These are phyloP conservation scores for Malania oleifera DNA, from an alignment of 164 flowering plant genomes.

Conservation along the genomic window DNA sequence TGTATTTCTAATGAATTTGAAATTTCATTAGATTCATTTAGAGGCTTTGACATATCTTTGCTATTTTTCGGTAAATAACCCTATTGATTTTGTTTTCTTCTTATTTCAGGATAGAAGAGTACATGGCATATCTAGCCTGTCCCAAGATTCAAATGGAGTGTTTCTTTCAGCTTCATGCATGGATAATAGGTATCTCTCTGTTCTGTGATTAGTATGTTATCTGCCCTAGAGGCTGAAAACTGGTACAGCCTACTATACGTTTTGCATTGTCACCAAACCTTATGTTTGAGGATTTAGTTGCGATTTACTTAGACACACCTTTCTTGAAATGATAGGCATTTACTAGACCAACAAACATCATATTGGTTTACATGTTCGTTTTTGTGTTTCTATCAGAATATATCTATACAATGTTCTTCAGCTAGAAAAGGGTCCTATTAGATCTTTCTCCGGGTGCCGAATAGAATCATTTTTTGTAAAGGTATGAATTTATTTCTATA, in stretches of 20 bases:
- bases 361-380: constrained; percentile 5
- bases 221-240: background rate
- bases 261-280: background rate
- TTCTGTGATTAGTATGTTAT: constrained; percentile 3
- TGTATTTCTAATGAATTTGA: no score
- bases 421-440: constrained; percentile 74
- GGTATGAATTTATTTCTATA: constrained; percentile 32
- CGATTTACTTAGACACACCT: no score
- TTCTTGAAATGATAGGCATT: no score
- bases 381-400: constrained; percentile 42
- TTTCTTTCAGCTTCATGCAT: constrained; percentile 89
- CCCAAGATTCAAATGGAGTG: constrained; percentile 83
- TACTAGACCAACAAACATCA: no score
- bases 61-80: no score
- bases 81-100: background rate
- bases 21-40: background rate
- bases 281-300: background rate
- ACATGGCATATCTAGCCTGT: constrained; percentile 81
- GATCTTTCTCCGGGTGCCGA: constrained; percentile 61
- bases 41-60: no score
- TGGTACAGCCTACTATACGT: constrained; percentile 1
- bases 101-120: constrained; percentile 50
- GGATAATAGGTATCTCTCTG: constrained; percentile 62
- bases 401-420: constrained; percentile 79
- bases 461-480: constrained; percentile 80